Evolutionary conservation across 1,284 basidiomycete species (phyloP).

Genomic region (Rhodotorula sp.): DNA sequence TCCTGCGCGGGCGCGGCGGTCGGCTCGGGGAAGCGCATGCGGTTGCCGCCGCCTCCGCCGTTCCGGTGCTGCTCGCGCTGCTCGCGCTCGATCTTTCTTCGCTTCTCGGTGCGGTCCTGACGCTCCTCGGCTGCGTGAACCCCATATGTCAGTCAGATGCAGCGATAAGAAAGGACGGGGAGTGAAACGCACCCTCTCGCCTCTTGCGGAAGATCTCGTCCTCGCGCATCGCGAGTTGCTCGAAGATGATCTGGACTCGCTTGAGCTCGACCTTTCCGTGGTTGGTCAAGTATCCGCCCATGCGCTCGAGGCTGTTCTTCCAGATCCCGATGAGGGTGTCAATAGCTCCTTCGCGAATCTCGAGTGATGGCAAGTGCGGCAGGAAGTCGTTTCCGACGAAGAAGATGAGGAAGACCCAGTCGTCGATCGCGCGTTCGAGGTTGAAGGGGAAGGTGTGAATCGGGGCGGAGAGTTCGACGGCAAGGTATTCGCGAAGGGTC

Average conservation of each 20-base stretch:
- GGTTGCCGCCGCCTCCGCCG: conserved; percentile 8
- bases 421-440: conserved; percentile 95
- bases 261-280: conserved; percentile 84
- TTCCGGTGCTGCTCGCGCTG: conserved; percentile 43
- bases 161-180: too few species aligned
- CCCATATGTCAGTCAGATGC: too few species aligned
- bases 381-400: conserved; percentile 99
- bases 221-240: conserved; percentile 86
- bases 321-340: conserved; percentile 94
- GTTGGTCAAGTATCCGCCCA: conserved; percentile 96
- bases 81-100: conserved; percentile 75
- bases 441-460: conserved; percentile 82
- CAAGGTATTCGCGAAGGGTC: conserved; percentile 92
- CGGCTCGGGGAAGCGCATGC: conserved; percentile 8
- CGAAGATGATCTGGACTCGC: conserved; percentile 88
- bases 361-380: conserved; percentile 94
- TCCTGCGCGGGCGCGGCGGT: conserved; percentile 28
- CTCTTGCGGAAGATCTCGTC: conserved; percentile 92
- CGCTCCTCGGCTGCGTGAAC: conserved; percentile 74
- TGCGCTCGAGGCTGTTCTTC: conserved; percentile 84
- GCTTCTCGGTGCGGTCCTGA: conserved; percentile 73
- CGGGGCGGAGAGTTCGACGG: conserved; percentile 85
- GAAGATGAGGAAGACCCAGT: conserved; percentile 99
- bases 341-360: conserved; percentile 98
- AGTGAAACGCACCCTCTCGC: conserved; percentile 72